Evolutionary conservation across 2,329 filamentous ascomycete species (phyloP), one percentile per base, ranked within the genome.

Genomic region (Podosphaera xanthii): DNA sequence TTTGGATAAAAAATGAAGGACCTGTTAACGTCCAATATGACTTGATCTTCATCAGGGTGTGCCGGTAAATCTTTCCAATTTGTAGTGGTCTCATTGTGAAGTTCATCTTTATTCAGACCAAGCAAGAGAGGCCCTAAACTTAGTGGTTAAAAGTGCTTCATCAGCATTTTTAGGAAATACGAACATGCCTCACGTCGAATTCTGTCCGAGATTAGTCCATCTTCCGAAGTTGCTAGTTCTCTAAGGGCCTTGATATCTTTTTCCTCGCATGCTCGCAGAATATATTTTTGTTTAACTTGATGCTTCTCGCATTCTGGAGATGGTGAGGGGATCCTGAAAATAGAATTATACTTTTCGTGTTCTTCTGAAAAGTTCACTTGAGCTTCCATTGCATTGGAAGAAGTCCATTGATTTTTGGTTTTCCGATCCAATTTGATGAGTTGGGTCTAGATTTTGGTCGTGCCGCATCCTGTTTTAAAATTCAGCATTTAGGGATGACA

Each of bases 1-100:
- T 80, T 78, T 10, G 92, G 92, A 70, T 98, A 98, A 73, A 96
- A 94, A 61, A 97, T 85, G 71, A 98, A 98, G n/a, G 92, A 90
- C 59, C 92, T 80, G 71, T 96, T 82, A 59, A 98, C 92, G 69
- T 98, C 92, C 55, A 97, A 77, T 67, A 83, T 79, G 46, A 98
- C 89, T 72, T 98, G 92, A 57, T 86, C 82, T 70, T 98, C 92
- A 67, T 98, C 92, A 40, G 74, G 74, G 71, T 98, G 92, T n/a
- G 72, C 76, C 36, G 84, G 79, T 48, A 95, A 73, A 35, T 40
- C 87, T 54, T 70, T 67, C 66, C 66, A 68, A 58, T 55, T 62
- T 6, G 59, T 54, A 12, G 14, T 58, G n/a, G 60, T 60, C 60
- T 68, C 10, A 6, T 34, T 30, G 31, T 52, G 30, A 34, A 52